These are phyloP conservation scores for Xylaria polymorpha DNA, from an alignment of 2,329 filamentous ascomycete genomes.

Conservation along the genomic window DNA sequence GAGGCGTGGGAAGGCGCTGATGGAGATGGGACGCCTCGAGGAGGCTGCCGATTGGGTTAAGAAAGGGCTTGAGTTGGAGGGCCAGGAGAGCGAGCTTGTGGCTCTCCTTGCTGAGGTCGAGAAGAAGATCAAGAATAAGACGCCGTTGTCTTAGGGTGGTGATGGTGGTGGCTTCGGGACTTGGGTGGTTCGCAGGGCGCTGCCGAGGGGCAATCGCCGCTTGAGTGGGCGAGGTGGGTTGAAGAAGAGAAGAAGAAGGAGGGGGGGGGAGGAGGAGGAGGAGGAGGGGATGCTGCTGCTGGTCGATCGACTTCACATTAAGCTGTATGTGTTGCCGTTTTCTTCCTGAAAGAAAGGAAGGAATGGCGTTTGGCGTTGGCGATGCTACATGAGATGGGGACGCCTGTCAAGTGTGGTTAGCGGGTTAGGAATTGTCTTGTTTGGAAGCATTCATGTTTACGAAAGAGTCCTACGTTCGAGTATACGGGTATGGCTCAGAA, in stretches of 20 bases:
- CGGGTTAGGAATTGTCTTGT: neutral
- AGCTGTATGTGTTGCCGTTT: neutral
- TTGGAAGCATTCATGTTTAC: neutral
- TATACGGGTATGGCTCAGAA: neutral
- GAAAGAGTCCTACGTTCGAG: neutral
- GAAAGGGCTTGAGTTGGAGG: slow-evolving; percentile 84
- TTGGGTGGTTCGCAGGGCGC: no score
- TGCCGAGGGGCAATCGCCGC: no score
- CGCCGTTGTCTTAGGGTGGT: neutral
- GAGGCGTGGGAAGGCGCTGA: slow-evolving; percentile 82
- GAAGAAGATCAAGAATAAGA: slow-evolving; percentile 48
- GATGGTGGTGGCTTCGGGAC: no score
- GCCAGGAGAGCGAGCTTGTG: slow-evolving; percentile 72
- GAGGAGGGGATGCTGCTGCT: no score
- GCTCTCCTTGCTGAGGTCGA: slow-evolving; percentile 73
- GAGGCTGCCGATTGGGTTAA: slow-evolving; percentile 85
- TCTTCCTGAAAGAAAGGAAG: neutral
- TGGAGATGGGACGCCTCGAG: slow-evolving; percentile 88
- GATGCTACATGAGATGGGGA: neutral
- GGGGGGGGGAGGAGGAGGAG: no score
- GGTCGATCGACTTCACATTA: neutral
- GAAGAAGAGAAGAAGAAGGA: no score
- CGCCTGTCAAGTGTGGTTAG: neutral
- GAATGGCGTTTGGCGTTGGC: slow-evolving; percentile 5
- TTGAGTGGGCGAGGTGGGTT: no score